Evolutionary conservation across 1,139 yeast species (phyloP).

Genomic region (Wickerhamomyces sp.): DNA sequence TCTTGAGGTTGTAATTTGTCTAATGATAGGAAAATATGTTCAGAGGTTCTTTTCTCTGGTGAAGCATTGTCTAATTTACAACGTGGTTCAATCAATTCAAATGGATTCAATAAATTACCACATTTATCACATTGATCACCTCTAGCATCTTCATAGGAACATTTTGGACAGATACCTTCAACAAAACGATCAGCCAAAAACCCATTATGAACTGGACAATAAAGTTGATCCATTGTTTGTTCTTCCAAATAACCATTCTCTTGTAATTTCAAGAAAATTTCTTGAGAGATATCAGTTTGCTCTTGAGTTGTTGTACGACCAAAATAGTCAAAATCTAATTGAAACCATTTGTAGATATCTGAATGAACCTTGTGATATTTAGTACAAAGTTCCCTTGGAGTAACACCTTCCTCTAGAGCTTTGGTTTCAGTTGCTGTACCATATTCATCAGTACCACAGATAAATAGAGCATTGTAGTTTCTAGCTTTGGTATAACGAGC

Average conservation of each 20-base stretch:
- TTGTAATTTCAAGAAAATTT: constrained; percentile 71
- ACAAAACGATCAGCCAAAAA: constrained; percentile 95
- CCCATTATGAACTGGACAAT: constrained; percentile 85
- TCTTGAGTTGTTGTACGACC: constrained; percentile 92
- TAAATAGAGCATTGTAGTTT: constrained; percentile 76
- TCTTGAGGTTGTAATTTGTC: constrained; percentile 78
- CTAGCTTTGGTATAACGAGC: constrained; percentile 87
- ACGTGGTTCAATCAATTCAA: constrained; percentile 88
- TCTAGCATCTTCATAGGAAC: constrained; percentile 93
- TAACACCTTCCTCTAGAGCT: constrained; percentile 87
- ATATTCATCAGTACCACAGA: constrained; percentile 98
- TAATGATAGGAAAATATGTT: constrained; percentile 78
- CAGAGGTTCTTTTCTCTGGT: constrained; percentile 77
- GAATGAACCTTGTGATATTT: constrained; percentile 84
- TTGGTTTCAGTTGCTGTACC: constrained; percentile 99
- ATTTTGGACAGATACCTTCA: constrained; percentile 96
- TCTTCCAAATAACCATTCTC: constrained; percentile 79
- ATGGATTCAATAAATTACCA: constrained; percentile 84
- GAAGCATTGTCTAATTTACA: constrained; percentile 85
- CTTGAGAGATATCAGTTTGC: constrained; percentile 96
- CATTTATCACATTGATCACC: constrained; percentile 99
- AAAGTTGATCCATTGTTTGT: constrained; percentile 81
- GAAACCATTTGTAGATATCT: constrained; percentile 95
- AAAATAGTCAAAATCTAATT: constrained; percentile 87
- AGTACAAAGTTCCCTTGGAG: constrained; percentile 85